Evolutionary conservation across 495 filamentous ascomycete species (phyloP).

Genomic region (Aspergillus olivimuriae): DNA sequence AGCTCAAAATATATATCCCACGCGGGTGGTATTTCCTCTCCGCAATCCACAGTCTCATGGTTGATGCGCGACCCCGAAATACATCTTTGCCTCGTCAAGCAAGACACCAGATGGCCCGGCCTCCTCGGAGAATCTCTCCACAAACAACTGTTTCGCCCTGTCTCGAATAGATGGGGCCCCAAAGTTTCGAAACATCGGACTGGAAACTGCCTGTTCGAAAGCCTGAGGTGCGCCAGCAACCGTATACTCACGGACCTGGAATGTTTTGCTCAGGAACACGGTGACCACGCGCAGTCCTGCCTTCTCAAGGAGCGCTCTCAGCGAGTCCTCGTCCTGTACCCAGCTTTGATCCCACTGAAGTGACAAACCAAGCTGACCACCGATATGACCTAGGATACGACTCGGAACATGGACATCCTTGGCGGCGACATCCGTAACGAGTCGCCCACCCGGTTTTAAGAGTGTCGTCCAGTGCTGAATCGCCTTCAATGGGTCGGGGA

Average conservation of each 20-base stretch:
- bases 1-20: too few relatives aligned
- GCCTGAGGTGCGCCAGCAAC: not conserved
- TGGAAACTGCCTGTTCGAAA: slow-evolving; percentile 4
- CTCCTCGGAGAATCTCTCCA: not conserved
- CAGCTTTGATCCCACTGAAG: slow-evolving; percentile 8
- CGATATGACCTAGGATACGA: slow-evolving; percentile 1
- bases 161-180: slow-evolving; percentile 1
- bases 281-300: not conserved
- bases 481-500: not conserved
- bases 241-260: slow-evolving; percentile 1
- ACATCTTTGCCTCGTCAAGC: slow-evolving; percentile 9
- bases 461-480: slow-evolving; percentile 10
- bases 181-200: slow-evolving; percentile 7
- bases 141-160: slow-evolving; percentile 2
- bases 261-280: slow-evolving; percentile 1
- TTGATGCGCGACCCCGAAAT: slow-evolving; percentile 2
- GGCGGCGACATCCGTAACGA: slow-evolving; percentile 9
- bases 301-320: not conserved
- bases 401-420: slow-evolving; percentile 9
- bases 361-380: not conserved
- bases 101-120: slow-evolving; percentile 1
- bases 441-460: slow-evolving; percentile 11
- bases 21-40: too few relatives aligned
- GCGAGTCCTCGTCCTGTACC: slow-evolving; percentile 2
- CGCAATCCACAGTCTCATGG: not conserved